These are phyloP conservation scores for Mantamonas sphyraenae DNA, from an alignment of 78 protist genomes.

Conservation along the genomic window DNA sequence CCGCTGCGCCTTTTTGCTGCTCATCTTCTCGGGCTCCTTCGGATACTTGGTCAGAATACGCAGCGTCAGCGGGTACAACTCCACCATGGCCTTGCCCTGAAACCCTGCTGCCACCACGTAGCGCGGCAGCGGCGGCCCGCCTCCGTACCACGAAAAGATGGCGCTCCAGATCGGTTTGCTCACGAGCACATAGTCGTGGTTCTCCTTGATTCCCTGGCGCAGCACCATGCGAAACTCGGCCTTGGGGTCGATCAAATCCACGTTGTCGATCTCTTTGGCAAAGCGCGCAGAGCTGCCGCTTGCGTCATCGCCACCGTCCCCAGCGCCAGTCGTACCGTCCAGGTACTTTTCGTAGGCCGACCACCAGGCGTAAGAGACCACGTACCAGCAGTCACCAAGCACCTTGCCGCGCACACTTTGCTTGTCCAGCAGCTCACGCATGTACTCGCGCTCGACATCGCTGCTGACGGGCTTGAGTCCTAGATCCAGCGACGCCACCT, in stretches of 20 bases:
- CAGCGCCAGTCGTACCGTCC: no score
- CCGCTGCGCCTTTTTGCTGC: no score
- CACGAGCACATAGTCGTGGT: neutral
- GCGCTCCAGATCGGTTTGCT: neutral
- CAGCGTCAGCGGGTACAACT: neutral
- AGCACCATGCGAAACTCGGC: neutral
- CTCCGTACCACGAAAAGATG: slow-evolving; percentile 27
- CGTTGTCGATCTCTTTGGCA: neutral
- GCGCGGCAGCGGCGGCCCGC: slow-evolving; percentile 43
- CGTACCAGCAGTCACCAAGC: no score
- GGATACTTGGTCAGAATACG: neutral
- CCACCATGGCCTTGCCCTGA: neutral
- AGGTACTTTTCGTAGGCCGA: no score
- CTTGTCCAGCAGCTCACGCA: no score
- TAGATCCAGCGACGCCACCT: no score
- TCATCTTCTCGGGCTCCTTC: neutral
- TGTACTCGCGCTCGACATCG: no score
- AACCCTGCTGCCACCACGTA: neutral
- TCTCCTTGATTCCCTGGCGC: neutral
- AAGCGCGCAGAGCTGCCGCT: no score
- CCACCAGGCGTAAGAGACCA: no score
- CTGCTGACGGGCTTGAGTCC: no score
- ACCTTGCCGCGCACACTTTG: no score
- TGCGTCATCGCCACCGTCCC: no score
- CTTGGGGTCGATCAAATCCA: neutral